Evolutionary conservation across 768 basidiomycete species (phyloP).

Genomic region (Kwoniella dejecticola): DNA sequence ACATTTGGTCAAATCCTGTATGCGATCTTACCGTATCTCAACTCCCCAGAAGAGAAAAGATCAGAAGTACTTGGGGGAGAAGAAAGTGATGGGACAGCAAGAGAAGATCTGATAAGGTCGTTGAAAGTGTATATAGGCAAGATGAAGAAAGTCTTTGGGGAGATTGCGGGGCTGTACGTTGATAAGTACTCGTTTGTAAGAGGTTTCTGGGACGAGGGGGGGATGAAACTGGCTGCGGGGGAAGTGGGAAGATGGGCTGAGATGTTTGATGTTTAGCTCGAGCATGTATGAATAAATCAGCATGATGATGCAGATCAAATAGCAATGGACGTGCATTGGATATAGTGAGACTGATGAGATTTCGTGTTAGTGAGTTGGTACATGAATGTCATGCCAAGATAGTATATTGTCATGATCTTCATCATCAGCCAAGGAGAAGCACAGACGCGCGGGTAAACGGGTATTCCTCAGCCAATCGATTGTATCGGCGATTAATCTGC

Average conservation of each 20-base stretch:
- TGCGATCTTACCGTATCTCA: slow-evolving; percentile 21
- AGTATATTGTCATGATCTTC: no score
- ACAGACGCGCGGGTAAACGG: not conserved
- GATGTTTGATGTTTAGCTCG: slow-evolving; percentile 27
- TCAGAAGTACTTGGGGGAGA: not conserved
- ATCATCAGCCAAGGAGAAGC: no score
- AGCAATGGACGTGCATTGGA: not conserved
- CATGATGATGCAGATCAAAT: no score
- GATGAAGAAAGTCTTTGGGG: slow-evolving; percentile 47
- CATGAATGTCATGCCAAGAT: no score
- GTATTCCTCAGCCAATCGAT: not conserved
- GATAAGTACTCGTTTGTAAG: slow-evolving; percentile 40
- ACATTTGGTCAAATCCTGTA: slow-evolving; percentile 29
- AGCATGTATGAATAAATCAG: no score
- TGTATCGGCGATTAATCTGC: slow-evolving; percentile 8
- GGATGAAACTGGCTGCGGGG: slow-evolving; percentile 39
- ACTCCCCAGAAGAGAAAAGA: not conserved
- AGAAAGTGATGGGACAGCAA: slow-evolving; percentile 13
- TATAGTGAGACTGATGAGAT: no score
- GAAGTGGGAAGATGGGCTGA: slow-evolving; percentile 48
- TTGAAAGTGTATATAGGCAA: slow-evolving; percentile 41
- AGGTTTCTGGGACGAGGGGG: slow-evolving; percentile 45
- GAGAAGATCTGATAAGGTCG: slow-evolving; percentile 23
- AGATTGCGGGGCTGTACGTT: slow-evolving; percentile 43
- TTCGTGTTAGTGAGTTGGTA: no score